Evolutionary conservation across 257 asterid genomes (phyloP), one percentile per base, ranked within the genome.

Genomic region (Fraxinus anomala): DNA sequence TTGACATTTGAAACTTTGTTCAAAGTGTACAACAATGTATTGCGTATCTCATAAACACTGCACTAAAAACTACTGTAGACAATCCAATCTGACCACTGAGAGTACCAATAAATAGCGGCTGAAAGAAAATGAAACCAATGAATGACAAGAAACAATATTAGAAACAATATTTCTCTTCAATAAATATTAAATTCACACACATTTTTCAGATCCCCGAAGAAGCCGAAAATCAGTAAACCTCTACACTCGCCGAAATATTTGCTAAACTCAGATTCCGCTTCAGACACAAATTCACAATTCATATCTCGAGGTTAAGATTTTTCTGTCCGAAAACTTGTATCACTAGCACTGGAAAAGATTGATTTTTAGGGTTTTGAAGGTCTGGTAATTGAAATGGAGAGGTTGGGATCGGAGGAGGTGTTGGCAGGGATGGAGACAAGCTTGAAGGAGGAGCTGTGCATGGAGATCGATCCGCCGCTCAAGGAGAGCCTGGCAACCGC

Each of bases 391-490:
- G 54, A 73, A 77, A 80, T 81, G 88, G 97, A 88, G 87, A 83
- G 90, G 75, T 78, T 88, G 81, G 99, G 96, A 82, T 89, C 93
- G 78, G 99, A 92, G 79, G 81, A 83, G 70, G 91, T 87, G 61
- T 74, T 87, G 80, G 89, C 87, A 33, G 90, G 90, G 78, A 77
- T 88, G 89, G 92, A 88, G 81, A 82, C 88, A 73, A 87, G 84
- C 81, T 84, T 88, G 94, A 91, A 89, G 88, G 99, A 90, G 78
- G 97, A 91, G 14, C 82, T 93, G 61, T 86, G 89, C 74, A 90
- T 95, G 98, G 99, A 95, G 85, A 87, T 93, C 82, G 97, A 93
- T 86, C 96, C 97, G 37, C 91, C 97, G 49, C 86, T 86, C 81
- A 89, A 88, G 85, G 93, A 93, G 79, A 89, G 79, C 78, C 87